Evolutionary conservation across 352 stramenopile genomes (phyloP).

Genomic region (Pythium sukuiense): DNA sequence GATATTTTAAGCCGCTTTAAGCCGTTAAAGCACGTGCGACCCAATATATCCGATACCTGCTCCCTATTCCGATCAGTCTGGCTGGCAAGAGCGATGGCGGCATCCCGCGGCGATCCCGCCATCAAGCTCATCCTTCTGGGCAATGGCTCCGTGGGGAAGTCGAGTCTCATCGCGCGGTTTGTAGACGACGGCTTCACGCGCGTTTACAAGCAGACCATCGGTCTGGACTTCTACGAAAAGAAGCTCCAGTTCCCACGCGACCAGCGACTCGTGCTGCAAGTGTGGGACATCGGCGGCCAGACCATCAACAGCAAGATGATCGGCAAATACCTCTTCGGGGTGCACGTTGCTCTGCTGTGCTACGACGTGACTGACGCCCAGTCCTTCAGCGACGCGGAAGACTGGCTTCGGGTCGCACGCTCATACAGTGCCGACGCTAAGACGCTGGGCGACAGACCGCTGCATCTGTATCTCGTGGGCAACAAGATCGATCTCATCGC

Average conservation of each 20-base stretch:
- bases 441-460: conserved; percentile 29
- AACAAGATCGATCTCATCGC: conserved; percentile 89
- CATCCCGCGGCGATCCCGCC: conserved; percentile 42
- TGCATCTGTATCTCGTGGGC: conserved; percentile 73
- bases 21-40: conserved; percentile 1
- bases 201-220: conserved; percentile 88
- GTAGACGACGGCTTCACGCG: conserved; percentile 76
- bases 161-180: conserved; percentile 82
- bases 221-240: conserved; percentile 89
- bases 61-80: not conserved
- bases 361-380: conserved; percentile 87
- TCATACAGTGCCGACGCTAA: conserved; percentile 27
- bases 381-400: conserved; percentile 78
- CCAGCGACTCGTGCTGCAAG: conserved; percentile 72
- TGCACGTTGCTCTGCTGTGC: conserved; percentile 78
- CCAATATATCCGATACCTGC: not conserved
- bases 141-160: conserved; percentile 88
- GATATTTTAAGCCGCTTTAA: conserved; percentile 17
- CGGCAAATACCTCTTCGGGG: conserved; percentile 80
- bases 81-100: conserved; percentile 3
- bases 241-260: conserved; percentile 74
- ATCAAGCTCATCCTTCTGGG: conserved; percentile 87
- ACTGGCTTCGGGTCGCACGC: conserved; percentile 65
- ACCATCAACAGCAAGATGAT: conserved; percentile 90
- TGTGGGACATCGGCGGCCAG: conserved; percentile 90